Evolutionary conservation across 495 filamentous ascomycete genomes (phyloP), one percentile per base, ranked within the genome.

Genomic region (Opeltia flavorubescens): DNA sequence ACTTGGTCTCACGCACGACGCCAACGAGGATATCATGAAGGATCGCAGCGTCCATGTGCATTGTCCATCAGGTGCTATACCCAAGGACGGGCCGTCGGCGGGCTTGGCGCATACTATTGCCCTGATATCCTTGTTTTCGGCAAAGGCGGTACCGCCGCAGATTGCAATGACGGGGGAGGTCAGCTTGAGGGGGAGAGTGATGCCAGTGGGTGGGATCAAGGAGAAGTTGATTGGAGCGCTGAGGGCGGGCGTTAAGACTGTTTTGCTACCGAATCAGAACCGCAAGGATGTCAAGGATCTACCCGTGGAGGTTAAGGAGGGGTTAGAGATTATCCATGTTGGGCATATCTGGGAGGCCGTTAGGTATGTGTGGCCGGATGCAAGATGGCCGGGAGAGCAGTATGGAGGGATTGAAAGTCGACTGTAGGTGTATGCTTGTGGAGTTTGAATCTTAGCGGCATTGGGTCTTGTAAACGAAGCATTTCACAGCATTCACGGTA

Each of bases 141-240:
- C 84, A 47, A 88, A 88, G 55, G 66, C 84, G 26, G 89, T 99
- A 2, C 84, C 93, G 26, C 86, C 91, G 5, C 86, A 83, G 24
- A 77, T 96, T 56, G 91, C 91, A 38, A 99, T 99, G 91, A 99
- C 91, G 20, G 93, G 91, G 20, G 91, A 99, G 62, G 78, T 96
- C 33, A 84, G 82, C 51, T 74, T 99, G 27, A 74, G 93, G 13
- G 91, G 91, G 11, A 76, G 86, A 50, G 81, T 99, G 43, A 78
- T 80, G 67, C 83, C 86, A 8, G 89, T 94, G 47, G 91, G 91
- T 18, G 91, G 93, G 20, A 96, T 96, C 65, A 95, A 95, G 70
- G 91, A 99, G 76, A 99, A 99, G 62, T 69, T 96, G 25, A 96
- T 99, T 59, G 91, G 91, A 11, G 93, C 91, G 24, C 65, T 89